Conservation (phyloP, 495 filamentous ascomycete species). For the Aspergillus wentii region DNA sequence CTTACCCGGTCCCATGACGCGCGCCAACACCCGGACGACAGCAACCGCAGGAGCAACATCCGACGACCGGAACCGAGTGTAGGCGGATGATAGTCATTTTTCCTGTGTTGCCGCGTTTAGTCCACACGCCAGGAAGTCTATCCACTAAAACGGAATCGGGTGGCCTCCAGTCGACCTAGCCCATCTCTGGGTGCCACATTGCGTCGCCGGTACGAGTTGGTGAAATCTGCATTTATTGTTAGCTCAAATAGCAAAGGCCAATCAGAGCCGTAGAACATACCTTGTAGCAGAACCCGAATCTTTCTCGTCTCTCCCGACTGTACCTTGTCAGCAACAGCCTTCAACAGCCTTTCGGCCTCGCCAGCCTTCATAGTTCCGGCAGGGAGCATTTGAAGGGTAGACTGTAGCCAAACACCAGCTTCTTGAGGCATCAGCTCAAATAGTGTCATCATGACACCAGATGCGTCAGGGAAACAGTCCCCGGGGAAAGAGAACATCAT, state of each 20-base stretch:
- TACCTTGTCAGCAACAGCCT: slow-evolving; percentile 62
- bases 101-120: slow-evolving; percentile 3
- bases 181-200: slow-evolving; percentile 95
- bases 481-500: slow-evolving; percentile 99
- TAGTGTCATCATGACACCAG: slow-evolving; percentile 80
- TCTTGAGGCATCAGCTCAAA: slow-evolving; percentile 82
- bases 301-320: slow-evolving; percentile 69
- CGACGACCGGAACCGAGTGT: slow-evolving; percentile 4
- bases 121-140: too few species aligned
- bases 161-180: slow-evolving; percentile 76
- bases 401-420: slow-evolving; percentile 72
- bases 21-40: slow-evolving; percentile 3
- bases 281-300: slow-evolving; percentile 80
- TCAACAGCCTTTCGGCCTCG: slow-evolving; percentile 60
- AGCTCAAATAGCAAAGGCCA: too few species aligned
- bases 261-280: too few species aligned
- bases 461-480: slow-evolving; percentile 92
- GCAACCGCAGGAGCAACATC: slow-evolving; percentile 3
- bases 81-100: not conserved
- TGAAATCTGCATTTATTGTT: slow-evolving; percentile 61
- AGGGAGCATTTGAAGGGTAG: slow-evolving; percentile 79
- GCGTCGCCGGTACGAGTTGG: slow-evolving; percentile 83
- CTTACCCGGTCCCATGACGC: slow-evolving; percentile 8
- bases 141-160: slow-evolving; percentile 77
- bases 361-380: slow-evolving; percentile 66